Evolutionary conservation across 2,329 filamentous ascomycete species (phyloP).

Genomic region (Penicillium crustosum): DNA sequence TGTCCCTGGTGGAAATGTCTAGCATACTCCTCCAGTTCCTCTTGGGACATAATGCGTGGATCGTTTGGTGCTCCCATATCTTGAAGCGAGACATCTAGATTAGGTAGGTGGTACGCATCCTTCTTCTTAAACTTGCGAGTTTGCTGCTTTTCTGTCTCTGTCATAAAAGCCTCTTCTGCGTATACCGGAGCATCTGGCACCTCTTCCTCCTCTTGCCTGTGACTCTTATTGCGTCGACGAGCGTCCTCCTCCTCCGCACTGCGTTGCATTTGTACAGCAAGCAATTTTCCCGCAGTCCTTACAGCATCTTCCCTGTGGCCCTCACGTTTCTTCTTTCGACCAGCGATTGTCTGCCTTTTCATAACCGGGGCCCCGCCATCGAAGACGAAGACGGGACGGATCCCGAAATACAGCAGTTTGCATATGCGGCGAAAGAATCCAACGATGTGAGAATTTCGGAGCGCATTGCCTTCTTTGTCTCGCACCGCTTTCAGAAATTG

Average conservation of each 20-base stretch:
- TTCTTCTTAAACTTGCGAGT: conserved; percentile 82
- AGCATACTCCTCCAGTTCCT: conserved; percentile 92
- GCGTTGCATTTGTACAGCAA: conserved; percentile 92
- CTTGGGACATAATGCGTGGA: conserved; percentile 91
- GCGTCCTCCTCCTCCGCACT: conserved; percentile 76
- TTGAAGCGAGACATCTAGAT: conserved; percentile 73
- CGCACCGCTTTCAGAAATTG: conserved; percentile 98
- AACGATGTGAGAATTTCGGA: conserved; percentile 93
- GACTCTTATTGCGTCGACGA: conserved; percentile 55
- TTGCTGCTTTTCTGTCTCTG: conserved; percentile 69
- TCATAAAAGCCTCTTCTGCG: conserved; percentile 84
- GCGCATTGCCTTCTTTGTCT: conserved; percentile 95
- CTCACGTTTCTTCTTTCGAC: conserved; percentile 75
- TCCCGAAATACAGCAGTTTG: conserved; percentile 94
- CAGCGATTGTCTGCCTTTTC: conserved; percentile 86
- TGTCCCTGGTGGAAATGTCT: conserved; percentile 88
- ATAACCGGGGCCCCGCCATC: conserved; percentile 89
- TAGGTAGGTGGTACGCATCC: conserved; percentile 92
- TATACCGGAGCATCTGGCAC: conserved; percentile 79
- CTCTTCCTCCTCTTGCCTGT: conserved; percentile 60
- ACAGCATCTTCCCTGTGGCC: conserved; percentile 90
- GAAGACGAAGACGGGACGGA: conserved; percentile 96
- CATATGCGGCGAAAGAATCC: conserved; percentile 98
- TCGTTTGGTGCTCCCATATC: conserved; percentile 89
- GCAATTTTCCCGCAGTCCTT: conserved; percentile 82